phyloP scores from a whole-genome alignment of 768 basidiomycete genomes.

The Mycena crocata region DNA sequence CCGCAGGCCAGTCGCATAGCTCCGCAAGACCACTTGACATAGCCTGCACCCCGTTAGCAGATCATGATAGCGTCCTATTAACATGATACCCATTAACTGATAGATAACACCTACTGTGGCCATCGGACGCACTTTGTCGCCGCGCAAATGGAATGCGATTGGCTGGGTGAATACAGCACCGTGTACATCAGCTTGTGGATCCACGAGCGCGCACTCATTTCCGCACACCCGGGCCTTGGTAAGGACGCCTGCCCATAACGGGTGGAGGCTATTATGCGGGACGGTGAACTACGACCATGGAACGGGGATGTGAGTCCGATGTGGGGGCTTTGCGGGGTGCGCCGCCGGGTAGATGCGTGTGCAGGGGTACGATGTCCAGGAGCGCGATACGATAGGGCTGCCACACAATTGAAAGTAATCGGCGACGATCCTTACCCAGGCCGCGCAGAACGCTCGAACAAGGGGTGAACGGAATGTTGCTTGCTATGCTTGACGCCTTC shows the following conservation, averaged over 20 bases:
- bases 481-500: too few relatives aligned
- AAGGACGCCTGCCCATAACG: neutral
- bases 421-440: too few relatives aligned
- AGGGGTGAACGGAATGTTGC: too few relatives aligned
- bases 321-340: neutral
- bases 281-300: neutral
- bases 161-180: too few relatives aligned
- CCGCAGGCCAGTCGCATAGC: neutral
- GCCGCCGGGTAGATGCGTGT: too few relatives aligned
- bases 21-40: neutral
- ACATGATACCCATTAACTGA: constrained; percentile 8
- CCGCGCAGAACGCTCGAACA: too few relatives aligned
- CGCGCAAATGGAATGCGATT: constrained; percentile 11
- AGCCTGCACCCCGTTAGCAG: neutral
- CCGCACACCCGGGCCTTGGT: constrained; percentile 6
- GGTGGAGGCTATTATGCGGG: constrained; percentile 10
- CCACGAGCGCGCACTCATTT: constrained; percentile 6
- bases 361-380: too few relatives aligned
- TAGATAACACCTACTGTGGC: neutral
- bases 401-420: too few relatives aligned
- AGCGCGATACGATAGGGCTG: too few relatives aligned
- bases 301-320: neutral
- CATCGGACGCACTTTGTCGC: constrained; percentile 14
- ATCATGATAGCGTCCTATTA: constrained; percentile 14
- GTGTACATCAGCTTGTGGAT: too few relatives aligned